A percentile compares a stretch with the other conserved stretches of the same genome.
Evolutionary conservation across 257 asterid genomes (phyloP).

Genomic region (Capsicum pubescens): DNA sequence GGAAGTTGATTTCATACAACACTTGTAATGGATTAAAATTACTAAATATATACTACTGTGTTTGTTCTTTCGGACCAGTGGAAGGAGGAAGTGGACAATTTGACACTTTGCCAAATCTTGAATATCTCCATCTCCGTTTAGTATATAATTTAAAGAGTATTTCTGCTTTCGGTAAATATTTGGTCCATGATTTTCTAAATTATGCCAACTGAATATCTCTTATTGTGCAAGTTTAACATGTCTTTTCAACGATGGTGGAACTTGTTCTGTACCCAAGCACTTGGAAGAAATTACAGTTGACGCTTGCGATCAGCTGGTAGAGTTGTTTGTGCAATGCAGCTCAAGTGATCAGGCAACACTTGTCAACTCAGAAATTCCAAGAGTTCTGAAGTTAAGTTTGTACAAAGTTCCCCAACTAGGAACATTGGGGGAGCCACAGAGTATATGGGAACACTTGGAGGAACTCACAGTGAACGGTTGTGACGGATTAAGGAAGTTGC

Average conservation of each 20-base stretch:
- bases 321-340: not conserved
- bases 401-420: not conserved
- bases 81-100: not conserved
- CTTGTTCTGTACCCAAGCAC: not conserved
- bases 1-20: conserved; percentile 25
- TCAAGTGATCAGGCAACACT: not conserved
- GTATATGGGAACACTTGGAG: conserved; percentile 26
- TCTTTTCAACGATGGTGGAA: not conserved
- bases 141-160: not conserved
- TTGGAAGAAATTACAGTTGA: conserved; percentile 23
- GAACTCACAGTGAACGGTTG: not conserved
- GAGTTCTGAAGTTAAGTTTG: not conserved
- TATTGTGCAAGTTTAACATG: not conserved
- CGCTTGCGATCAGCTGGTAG: not conserved
- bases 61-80: not conserved
- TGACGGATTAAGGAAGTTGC: not conserved
- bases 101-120: conserved; percentile 27
- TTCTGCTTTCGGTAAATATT: conserved; percentile 16
- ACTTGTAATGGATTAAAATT: conserved; percentile 3
- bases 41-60: not conserved
- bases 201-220: not conserved
- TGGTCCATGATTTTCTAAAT: conserved; percentile 26
- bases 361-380: conserved; percentile 18
- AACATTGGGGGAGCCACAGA: not conserved
- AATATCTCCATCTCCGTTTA: not conserved